These are phyloP conservation scores for Diaporthe batatas DNA, from an alignment of 2,329 filamentous ascomycete genomes.

Conservation along the genomic window DNA sequence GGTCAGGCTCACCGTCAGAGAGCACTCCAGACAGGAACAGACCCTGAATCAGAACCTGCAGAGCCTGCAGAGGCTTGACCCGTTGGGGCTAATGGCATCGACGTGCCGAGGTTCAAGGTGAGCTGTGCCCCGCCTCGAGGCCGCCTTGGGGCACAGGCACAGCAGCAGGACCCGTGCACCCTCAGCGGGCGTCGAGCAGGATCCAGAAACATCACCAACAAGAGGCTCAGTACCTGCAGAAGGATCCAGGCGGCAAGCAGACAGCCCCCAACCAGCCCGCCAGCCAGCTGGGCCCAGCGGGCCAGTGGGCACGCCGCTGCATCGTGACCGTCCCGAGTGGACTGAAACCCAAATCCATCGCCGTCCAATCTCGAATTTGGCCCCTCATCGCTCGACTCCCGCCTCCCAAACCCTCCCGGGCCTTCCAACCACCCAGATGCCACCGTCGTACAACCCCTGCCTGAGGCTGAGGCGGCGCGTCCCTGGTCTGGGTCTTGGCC, in stretches of 20 bases:
- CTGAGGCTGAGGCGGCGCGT: slow-evolving; percentile 24
- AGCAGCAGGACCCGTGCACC: not conserved
- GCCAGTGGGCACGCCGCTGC: slow-evolving; percentile 13
- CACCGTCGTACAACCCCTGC: slow-evolving; percentile 20
- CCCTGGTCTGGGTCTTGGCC: slow-evolving; percentile 3
- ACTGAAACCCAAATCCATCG: slow-evolving; percentile 19
- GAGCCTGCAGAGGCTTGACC: not conserved
- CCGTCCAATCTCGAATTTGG: slow-evolving; percentile 14
- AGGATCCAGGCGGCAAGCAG: not conserved
- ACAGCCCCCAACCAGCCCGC: slow-evolving; percentile 21
- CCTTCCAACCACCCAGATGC: slow-evolving; percentile 19
- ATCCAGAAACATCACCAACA: slow-evolving; percentile 21
- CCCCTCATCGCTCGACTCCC: slow-evolving; percentile 1
- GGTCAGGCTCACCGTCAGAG: no score
- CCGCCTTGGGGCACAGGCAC: not conserved
- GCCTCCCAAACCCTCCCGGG: slow-evolving; percentile 7
- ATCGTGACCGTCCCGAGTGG: slow-evolving; percentile 2
- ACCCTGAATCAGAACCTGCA: slow-evolving; percentile 20
- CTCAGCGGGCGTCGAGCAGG: not conserved
- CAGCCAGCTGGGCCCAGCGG: slow-evolving; percentile 13
- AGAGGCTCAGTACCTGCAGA: slow-evolving; percentile 2
- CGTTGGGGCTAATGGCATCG: slow-evolving; percentile 17
- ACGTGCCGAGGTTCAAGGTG: slow-evolving; percentile 13
- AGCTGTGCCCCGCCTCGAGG: slow-evolving; percentile 12
- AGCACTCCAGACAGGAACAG: not conserved